Percentiles rank a stretch among this genome's conserved stretches.
Conservation (phyloP, 1,284 basidiomycete species). For the Leccinum subrobustum region DNA sequence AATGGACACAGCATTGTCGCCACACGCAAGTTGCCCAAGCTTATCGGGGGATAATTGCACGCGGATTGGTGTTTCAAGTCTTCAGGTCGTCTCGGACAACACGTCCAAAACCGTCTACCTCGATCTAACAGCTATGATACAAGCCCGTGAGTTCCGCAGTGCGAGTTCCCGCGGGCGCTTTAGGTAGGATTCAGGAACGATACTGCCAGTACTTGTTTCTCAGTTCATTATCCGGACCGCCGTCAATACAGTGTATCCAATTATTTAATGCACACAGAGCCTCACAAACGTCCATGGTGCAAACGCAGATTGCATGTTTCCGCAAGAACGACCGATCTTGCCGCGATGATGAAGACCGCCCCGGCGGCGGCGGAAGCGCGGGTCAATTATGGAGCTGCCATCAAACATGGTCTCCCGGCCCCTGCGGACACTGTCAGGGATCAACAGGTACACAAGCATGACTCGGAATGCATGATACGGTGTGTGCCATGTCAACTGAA, state of each 20-base stretch:
- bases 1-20: not conserved
- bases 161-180: not conserved
- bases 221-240: not conserved
- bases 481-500: not conserved
- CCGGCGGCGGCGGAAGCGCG: slow-evolving; percentile 4
- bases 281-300: not conserved
- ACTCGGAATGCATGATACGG: not conserved
- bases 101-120: not conserved
- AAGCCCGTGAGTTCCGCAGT: not conserved
- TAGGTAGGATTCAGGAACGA: not conserved
- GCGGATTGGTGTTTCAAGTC: slow-evolving; percentile 2
- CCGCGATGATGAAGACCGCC: slow-evolving; percentile 5
- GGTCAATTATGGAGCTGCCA: not conserved
- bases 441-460: slow-evolving; percentile 4
- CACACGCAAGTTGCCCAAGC: not conserved
- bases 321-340: not conserved
- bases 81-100: not conserved
- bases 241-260: not conserved
- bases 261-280: not conserved
- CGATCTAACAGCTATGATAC: not conserved
- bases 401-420: not conserved
- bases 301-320: not conserved
- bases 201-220: not conserved
- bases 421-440: not conserved
- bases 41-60: not conserved